phyloP scores from a whole-genome alignment of 2,329 filamentous ascomycete genomes.

The Pseudogymnoascus sp. region DNA sequence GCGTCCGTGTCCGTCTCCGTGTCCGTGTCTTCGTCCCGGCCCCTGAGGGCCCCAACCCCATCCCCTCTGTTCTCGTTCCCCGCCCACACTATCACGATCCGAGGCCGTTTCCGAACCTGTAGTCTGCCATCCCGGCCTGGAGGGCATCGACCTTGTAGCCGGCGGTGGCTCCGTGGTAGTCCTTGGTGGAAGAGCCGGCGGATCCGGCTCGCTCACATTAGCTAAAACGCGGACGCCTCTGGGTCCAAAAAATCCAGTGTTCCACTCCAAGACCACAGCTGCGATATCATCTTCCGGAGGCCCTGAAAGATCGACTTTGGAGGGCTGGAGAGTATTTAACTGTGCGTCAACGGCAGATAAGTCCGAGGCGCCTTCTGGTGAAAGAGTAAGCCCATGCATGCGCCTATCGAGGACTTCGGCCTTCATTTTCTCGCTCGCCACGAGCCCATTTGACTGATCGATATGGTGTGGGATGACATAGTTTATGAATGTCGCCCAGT shows the following conservation, averaged over 20 bases:
- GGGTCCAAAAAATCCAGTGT: slow-evolving; percentile 47
- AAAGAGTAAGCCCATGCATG: slow-evolving; percentile 22
- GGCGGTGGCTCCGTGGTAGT: slow-evolving; percentile 17
- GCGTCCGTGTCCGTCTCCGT: background rate
- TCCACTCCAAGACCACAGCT: slow-evolving; percentile 46
- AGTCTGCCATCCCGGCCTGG: background rate
- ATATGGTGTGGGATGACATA: slow-evolving; percentile 46
- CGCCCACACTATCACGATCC: slow-evolving; percentile 21
- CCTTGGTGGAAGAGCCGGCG: slow-evolving; percentile 14
- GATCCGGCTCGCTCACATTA: background rate
- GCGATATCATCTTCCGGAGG: slow-evolving; percentile 26
- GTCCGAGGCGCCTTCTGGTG: slow-evolving; percentile 19
- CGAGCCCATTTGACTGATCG: slow-evolving; percentile 37
- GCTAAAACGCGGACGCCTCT: slow-evolving; percentile 38
- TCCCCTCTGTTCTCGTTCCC: background rate
- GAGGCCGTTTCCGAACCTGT: slow-evolving; percentile 28
- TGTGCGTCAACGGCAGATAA: slow-evolving; percentile 36
- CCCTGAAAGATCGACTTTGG: slow-evolving; percentile 12
- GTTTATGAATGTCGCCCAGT: slow-evolving; percentile 55
- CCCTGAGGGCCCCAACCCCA: slow-evolving; percentile 1
- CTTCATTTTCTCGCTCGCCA: slow-evolving; percentile 43
- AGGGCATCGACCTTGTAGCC: slow-evolving; percentile 24
- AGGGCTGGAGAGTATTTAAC: slow-evolving; percentile 31
- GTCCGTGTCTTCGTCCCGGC: background rate
- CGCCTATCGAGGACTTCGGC: slow-evolving; percentile 33